A percentile compares a stretch with the other conserved stretches of the same genome.
These are phyloP conservation scores for Grigorovia yakushimaensis DNA, from an alignment of 805 yeast genomes.

Conservation along the genomic window DNA sequence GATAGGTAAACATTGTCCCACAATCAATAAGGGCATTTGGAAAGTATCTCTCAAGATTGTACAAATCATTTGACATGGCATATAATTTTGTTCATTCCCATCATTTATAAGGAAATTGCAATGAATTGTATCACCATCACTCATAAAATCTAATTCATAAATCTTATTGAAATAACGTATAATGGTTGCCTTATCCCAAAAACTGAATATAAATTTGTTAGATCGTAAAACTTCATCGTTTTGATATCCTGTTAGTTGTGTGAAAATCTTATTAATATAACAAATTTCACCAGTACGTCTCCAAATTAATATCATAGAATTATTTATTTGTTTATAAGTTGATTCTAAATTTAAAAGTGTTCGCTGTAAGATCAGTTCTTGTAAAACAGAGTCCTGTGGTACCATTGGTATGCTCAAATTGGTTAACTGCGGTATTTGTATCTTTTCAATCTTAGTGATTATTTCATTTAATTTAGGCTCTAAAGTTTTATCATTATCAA, in stretches of 20 bases:
- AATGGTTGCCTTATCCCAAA: constrained; percentile 69
- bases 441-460: constrained; percentile 7
- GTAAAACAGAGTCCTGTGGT: constrained; percentile 59
- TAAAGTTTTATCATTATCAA: not conserved
- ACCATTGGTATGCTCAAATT: constrained; percentile 64
- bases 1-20: not conserved
- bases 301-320: constrained; percentile 80
- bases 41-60: constrained; percentile 76
- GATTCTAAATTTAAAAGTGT: constrained; percentile 48
- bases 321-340: constrained; percentile 38
- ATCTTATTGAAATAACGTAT: not conserved
- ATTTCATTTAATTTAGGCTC: not conserved
- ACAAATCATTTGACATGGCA: constrained; percentile 40
- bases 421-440: constrained; percentile 65
- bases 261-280: constrained; percentile 65
- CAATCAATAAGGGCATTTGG: constrained; percentile 47
- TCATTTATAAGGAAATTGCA: not conserved
- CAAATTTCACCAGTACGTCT: constrained; percentile 79
- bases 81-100: not conserved
- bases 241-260: constrained; percentile 57
- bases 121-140: not conserved
- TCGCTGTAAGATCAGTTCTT: constrained; percentile 49
- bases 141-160: not conserved
- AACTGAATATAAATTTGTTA: constrained; percentile 62
- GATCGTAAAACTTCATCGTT: constrained; percentile 47